A percentile compares a stretch with the other conserved stretches of the same genome.
These are phyloP conservation scores for Blastobotrys illinoisensis DNA, from an alignment of 1,139 yeast species.

Conservation along the genomic window DNA sequence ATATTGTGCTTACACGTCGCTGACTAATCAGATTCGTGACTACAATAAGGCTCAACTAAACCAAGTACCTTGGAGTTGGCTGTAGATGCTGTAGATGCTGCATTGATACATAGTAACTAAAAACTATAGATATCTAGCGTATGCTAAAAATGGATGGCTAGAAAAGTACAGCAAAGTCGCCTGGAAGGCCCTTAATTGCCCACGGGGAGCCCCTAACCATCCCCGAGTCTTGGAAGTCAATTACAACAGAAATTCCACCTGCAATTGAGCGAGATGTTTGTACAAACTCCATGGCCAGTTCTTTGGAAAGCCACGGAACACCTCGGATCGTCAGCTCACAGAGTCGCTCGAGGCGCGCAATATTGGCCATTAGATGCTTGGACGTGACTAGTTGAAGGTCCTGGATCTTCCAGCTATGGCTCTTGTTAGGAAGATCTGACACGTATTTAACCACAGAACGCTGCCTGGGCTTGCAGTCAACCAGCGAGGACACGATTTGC, in stretches of 20 bases:
- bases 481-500: conserved; percentile 16
- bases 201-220: conserved; percentile 18
- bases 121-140: background rate
- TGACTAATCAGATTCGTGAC: background rate
- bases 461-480: background rate
- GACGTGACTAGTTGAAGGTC: conserved; percentile 21
- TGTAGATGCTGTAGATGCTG: too few species aligned
- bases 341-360: conserved; percentile 17
- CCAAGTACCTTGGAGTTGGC: too few species aligned
- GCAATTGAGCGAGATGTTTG: background rate
- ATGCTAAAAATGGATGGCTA: background rate
- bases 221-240: conserved; percentile 21
- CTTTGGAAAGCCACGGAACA: conserved; percentile 25
- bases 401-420: conserved; percentile 23
- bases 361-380: conserved; percentile 20
- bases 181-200: conserved; percentile 17
- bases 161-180: background rate
- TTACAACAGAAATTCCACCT: background rate
- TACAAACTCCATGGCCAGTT: conserved; percentile 9
- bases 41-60: too few species aligned
- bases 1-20: background rate
- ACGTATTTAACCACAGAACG: conserved; percentile 18
- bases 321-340: conserved; percentile 17
- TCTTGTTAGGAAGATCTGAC: conserved; percentile 26
- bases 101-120: too few species aligned